Evolutionary conservation across 176 grass and related monocot species (phyloP), one percentile per base, ranked within the genome.

Genomic region (Avena atlantica): DNA sequence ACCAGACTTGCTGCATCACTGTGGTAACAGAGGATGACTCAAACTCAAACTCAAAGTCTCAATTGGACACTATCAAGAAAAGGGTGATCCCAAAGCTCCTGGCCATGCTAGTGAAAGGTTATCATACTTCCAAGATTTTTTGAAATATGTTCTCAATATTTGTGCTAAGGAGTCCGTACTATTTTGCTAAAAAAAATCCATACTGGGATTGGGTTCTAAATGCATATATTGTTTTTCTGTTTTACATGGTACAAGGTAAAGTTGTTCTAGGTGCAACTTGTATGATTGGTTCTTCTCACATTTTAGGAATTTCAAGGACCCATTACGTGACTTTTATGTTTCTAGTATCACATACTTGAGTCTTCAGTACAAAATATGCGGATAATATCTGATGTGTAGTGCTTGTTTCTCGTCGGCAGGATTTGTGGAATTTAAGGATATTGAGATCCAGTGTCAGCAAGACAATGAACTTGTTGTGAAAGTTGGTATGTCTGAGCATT

Each of bases 401-500:
- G 9, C 62, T 80, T 61, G 23, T 48, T 83, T 66, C 55, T 81
- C 17, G 12, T 88, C 65, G 42, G 81, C 88, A 98, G 96, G 96
- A 66, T 95, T 94, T 83, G 80, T 90, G 84, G 93, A 91, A 91
- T 88, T 95, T 84, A 92, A 90, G 81, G 72, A 91, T 59, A 79
- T 98, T 71, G 89, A 92, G 80, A 92, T 98, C 75, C 83, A 95
- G 58, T 95, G 90, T 69, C 80, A 82, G 42, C 59, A 48, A 55
- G 79, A 74, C 87, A 74, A 17, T 77, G 92, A 94, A 76, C 90
- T 98, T 91, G 82, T 86, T 72, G 81, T 95, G 70, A 91, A 86
- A 87, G 93, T 98, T 84, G 48, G 67, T 76, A 94, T 94, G 88
- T 94, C 96, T 83, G 90, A 96, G 37, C 85, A 83, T 84, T 94